A percentile compares a stretch with the other conserved stretches of the same genome.
Conservation (phyloP, 2,329 filamentous ascomycete genomes). For the Sarocladiaceae sp. region DNA sequence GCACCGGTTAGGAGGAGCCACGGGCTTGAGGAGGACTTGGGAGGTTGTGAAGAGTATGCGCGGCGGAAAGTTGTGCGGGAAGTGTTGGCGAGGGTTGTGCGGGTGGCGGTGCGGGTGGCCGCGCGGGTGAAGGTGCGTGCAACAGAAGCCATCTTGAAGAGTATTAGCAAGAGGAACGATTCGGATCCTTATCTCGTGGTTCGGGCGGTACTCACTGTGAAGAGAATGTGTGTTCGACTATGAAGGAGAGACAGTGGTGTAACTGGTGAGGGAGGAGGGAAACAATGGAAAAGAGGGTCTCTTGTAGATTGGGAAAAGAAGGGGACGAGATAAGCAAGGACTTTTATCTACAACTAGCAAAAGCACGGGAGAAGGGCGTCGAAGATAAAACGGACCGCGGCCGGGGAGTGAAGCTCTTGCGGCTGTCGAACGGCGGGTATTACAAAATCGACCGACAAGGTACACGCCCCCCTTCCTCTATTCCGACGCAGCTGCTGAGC, state of each 20-base stretch:
- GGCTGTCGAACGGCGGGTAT: too few species aligned
- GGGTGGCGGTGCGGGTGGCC: constrained; percentile 53
- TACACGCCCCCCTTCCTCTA: too few species aligned
- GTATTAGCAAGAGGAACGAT: too few species aligned
- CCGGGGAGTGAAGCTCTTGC: neutral
- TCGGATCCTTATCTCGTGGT: too few species aligned
- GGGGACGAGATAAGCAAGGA: neutral
- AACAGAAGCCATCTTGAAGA: constrained; percentile 32
- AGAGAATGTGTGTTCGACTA: neutral
- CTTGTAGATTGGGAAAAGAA: neutral
- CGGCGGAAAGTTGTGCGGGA: constrained; percentile 70
- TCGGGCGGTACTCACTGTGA: neutral
- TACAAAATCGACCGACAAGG: too few species aligned
- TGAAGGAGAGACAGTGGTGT: neutral
- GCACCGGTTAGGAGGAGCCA: constrained; percentile 57
- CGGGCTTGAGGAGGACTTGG: constrained; percentile 42
- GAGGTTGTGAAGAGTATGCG: constrained; percentile 68
- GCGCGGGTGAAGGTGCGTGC: constrained; percentile 53
- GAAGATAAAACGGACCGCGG: neutral
- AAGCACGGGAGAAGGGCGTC: neutral
- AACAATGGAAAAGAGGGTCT: neutral
- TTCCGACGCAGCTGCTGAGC: neutral
- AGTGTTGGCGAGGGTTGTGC: constrained; percentile 54
- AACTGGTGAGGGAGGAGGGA: neutral
- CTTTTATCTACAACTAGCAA: neutral